Conservation (phyloP, 129 eudicot genomes). For the Artemisia argyi region DNA sequence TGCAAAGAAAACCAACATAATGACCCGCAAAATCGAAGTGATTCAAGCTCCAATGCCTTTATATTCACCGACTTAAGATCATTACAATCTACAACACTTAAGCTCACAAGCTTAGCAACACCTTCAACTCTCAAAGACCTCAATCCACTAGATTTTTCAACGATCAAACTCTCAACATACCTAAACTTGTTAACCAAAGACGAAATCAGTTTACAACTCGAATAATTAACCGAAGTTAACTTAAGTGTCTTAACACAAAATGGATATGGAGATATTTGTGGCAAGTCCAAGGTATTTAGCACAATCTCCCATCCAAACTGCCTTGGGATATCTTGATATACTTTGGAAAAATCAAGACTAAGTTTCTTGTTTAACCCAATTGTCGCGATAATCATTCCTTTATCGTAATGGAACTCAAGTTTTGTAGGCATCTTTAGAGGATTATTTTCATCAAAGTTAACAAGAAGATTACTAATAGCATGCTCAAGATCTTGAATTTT, state of each 20-base stretch:
- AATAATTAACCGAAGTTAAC: conserved; percentile 22
- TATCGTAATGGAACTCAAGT: conserved; percentile 10
- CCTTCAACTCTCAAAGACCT: conserved; percentile 25
- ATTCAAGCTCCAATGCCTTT: conserved; percentile 18
- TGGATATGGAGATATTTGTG: conserved; percentile 15
- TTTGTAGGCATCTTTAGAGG: conserved; percentile 23
- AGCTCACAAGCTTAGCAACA: conserved; percentile 12
- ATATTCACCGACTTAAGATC: conserved; percentile 22
- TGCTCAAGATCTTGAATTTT: conserved; percentile 22
- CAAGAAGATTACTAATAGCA: neutral
- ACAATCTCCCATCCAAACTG: conserved; percentile 28
- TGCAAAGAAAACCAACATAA: conserved; percentile 20
- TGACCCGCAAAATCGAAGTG: conserved; percentile 11
- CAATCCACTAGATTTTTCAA: conserved; percentile 31
- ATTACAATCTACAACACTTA: conserved; percentile 21
- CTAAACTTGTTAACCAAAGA: conserved; percentile 31
- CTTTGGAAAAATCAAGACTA: conserved; percentile 31
- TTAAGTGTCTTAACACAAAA: conserved; percentile 20
- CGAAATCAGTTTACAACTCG: conserved; percentile 14
- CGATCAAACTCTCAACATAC: conserved; percentile 28
- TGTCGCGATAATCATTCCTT: conserved; percentile 18
- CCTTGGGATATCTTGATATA: conserved; percentile 21
- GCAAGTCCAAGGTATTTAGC: conserved; percentile 20
- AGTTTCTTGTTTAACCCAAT: conserved; percentile 21
- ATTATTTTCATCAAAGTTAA: conserved; percentile 13